Percentiles rank a stretch among this genome's conserved stretches.
Conservation (phyloP, 1,284 basidiomycete species). For the Takashimella koratensis region DNA sequence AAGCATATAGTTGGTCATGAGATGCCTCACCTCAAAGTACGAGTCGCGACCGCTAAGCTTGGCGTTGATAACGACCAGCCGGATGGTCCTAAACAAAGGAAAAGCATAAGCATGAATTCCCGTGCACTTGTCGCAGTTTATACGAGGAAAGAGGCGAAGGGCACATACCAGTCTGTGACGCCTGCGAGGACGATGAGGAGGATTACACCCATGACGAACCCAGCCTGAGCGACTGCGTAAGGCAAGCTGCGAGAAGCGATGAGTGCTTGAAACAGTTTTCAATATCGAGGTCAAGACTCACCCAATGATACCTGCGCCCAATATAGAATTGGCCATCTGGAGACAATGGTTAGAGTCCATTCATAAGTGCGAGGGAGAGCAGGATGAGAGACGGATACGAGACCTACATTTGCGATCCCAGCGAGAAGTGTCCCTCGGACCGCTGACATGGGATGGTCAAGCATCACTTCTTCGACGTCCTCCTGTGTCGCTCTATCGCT, state of each 20-base stretch:
- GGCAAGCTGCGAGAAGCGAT: constrained; percentile 62
- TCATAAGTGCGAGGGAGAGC: background rate
- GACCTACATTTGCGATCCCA: constrained; percentile 46
- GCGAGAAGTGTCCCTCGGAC: constrained; percentile 41
- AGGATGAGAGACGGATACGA: background rate
- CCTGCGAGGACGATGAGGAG: constrained; percentile 75
- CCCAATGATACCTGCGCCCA: constrained; percentile 94
- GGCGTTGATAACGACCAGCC: constrained; percentile 89
- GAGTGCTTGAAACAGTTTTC: constrained; percentile 1
- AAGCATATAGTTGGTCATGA: too few relatives aligned
- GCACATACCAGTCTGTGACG: constrained; percentile 77
- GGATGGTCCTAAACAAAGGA: constrained; percentile 77
- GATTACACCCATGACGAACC: constrained; percentile 79
- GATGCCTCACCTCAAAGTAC: constrained; percentile 76
- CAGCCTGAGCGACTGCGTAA: constrained; percentile 87
- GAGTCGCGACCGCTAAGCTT: constrained; percentile 89
- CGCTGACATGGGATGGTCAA: constrained; percentile 25
- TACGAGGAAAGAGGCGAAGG: background rate
- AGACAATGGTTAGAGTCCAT: background rate
- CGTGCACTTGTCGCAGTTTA: constrained; percentile 4
- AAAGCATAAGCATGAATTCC: constrained; percentile 1
- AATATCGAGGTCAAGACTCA: constrained; percentile 35
- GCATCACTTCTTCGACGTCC: constrained; percentile 24
- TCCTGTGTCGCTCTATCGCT: constrained; percentile 5
- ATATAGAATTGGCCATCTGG: constrained; percentile 80